phyloP scores from a whole-genome alignment of 306 rosid genomes.

The Crataegus laevigata region DNA sequence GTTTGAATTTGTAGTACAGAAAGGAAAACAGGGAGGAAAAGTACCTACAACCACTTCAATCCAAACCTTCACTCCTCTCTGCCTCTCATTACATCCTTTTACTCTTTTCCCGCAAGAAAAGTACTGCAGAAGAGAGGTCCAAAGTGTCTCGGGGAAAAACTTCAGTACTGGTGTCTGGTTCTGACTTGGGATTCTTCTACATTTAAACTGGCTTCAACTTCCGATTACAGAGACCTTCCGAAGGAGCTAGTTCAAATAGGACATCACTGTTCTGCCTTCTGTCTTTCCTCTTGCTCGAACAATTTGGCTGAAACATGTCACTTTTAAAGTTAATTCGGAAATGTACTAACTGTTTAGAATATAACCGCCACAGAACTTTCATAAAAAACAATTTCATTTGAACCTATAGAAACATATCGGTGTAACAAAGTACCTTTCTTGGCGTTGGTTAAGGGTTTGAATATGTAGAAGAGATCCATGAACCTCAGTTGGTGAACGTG shows the following conservation, averaged over 20 bases:
- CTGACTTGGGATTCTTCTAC: not conserved
- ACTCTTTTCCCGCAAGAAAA: not conserved
- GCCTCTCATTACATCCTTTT: not conserved
- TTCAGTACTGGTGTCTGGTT: not conserved
- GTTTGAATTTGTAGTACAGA: not conserved
- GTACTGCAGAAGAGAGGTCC: not conserved
- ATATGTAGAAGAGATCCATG: not conserved
- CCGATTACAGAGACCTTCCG: not conserved
- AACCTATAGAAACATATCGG: not conserved
- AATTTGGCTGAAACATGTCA: not conserved
- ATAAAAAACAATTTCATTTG: not conserved
- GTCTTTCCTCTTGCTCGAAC: not conserved
- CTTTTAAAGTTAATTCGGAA: not conserved
- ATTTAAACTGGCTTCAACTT: not conserved
- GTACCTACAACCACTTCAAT: not conserved
- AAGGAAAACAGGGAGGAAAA: not conserved
- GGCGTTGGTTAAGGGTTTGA: not conserved
- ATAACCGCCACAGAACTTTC: not conserved
- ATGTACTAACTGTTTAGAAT: not conserved
- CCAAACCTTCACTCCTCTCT: not conserved
- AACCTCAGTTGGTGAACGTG: not conserved
- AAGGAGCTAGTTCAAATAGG: not conserved
- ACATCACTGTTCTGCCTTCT: not conserved
- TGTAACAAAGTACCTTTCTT: not conserved
- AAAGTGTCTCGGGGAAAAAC: not conserved